Percentiles rank a stretch among this genome's conserved stretches.
Conservation (phyloP, 495 filamentous ascomycete species). For the Cudoniella acicularis region DNA sequence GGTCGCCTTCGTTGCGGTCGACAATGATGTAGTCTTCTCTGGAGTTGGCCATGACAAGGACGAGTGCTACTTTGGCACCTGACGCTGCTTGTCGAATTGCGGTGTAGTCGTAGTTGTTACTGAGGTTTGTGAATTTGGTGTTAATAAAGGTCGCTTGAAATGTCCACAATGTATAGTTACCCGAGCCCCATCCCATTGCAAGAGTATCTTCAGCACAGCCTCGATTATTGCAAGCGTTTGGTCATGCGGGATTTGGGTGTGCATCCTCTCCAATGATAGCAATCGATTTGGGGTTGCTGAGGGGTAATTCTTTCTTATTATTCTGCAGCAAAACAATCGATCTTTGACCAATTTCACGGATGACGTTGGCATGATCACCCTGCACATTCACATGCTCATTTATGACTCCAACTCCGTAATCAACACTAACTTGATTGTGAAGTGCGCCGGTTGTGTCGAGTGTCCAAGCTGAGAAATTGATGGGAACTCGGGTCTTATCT, state of each 20-base stretch:
- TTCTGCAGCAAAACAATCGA: not conserved
- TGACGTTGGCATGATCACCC: not conserved
- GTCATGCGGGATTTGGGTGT: not conserved
- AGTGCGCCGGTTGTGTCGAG: not conserved
- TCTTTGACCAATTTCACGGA: not conserved
- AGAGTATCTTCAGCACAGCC: not conserved
- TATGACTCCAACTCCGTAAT: not conserved
- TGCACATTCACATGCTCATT: not conserved
- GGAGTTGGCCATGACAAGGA: constrained; percentile 66
- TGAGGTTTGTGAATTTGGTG: not conserved
- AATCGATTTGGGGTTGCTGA: not conserved
- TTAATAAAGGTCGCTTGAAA: not conserved
- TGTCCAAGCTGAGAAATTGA: not conserved
- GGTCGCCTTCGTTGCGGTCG: constrained; percentile 81
- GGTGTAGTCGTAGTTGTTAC: not conserved
- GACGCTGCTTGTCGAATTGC: not conserved
- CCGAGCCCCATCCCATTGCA: not conserved
- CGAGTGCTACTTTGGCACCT: not conserved
- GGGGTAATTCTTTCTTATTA: not conserved
- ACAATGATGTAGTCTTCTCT: constrained; percentile 83
- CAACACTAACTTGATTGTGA: not conserved
- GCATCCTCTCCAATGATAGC: not conserved
- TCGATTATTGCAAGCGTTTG: not conserved
- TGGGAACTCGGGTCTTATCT: not conserved
- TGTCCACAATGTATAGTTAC: not conserved